phyloP scores from a whole-genome alignment of 75 land plant species.

The Cunninghamia lanceolata region DNA sequence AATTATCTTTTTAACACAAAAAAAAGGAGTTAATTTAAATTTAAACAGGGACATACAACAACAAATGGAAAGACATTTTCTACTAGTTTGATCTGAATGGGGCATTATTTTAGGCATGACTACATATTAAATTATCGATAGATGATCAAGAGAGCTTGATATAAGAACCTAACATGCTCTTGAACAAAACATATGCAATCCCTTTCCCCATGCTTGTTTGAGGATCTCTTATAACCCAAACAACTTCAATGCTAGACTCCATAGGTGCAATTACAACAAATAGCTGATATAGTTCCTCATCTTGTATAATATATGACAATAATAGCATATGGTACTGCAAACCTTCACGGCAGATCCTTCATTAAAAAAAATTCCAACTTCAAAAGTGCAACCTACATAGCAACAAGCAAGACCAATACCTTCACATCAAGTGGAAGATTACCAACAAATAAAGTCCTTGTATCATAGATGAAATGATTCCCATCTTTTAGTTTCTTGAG shows the following conservation, averaged over 20 bases:
- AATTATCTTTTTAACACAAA: background rate
- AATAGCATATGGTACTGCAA: background rate
- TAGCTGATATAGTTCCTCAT: constrained; percentile 86
- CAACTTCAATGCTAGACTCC: constrained; percentile 71
- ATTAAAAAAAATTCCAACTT: background rate
- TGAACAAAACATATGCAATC: constrained; percentile 86
- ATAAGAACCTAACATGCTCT: constrained; percentile 58
- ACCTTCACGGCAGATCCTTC: background rate
- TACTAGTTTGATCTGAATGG: background rate
- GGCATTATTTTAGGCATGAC: background rate
- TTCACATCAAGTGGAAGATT: constrained; percentile 97
- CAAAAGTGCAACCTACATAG: background rate
- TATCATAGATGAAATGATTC: constrained; percentile 56
- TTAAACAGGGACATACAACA: background rate
- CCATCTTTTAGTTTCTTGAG: constrained; percentile 67
- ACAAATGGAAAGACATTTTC: background rate
- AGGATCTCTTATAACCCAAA: constrained; percentile 86
- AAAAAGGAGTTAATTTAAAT: background rate
- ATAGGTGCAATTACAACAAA: constrained; percentile 40
- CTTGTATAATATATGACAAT: constrained; percentile 36
- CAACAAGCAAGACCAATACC: constrained; percentile 28
- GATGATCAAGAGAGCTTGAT: background rate
- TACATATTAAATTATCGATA: background rate
- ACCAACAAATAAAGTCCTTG: constrained; percentile 85
- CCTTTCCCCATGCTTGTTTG: constrained; percentile 82